Evolutionary conservation across 331 rosid genomes (phyloP).

Genomic region (Saraca asoca): DNA sequence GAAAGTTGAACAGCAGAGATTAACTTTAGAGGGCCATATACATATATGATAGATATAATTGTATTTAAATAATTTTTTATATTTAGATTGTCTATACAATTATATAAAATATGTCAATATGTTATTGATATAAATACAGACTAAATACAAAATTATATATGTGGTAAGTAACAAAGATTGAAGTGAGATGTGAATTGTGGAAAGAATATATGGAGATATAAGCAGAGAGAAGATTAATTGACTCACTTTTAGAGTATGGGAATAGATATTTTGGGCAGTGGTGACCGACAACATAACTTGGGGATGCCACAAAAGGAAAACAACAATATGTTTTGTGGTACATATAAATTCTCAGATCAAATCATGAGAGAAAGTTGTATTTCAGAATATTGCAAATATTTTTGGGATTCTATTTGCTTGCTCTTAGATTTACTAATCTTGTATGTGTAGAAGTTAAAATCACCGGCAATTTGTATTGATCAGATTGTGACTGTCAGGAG

Average conservation of each 20-base stretch:
- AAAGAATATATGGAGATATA: neutral
- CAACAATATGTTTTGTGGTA: neutral
- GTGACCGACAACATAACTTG: constrained; percentile 15
- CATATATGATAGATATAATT: neutral
- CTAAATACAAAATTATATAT: no score
- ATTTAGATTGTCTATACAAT: no score
- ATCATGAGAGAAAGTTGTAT: neutral
- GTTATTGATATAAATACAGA: no score
- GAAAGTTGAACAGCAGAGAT: constrained; percentile 7
- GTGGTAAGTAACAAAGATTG: neutral
- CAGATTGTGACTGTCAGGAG: no score
- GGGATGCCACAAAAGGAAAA: neutral
- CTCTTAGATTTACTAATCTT: no score
- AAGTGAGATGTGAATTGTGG: neutral
- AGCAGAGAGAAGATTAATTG: neutral
- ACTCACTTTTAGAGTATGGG: neutral
- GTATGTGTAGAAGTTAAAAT: no score
- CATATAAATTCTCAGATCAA: neutral
- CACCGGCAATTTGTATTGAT: no score
- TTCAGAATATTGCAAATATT: neutral
- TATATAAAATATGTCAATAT: no score
- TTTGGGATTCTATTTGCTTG: neutral
- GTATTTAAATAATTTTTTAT: no score
- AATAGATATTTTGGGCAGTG: neutral
- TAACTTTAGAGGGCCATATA: neutral